Base-by-base conservation (phyloP, 495 filamentous ascomycete genomes). In the Cairneyella variabilis region DNA sequence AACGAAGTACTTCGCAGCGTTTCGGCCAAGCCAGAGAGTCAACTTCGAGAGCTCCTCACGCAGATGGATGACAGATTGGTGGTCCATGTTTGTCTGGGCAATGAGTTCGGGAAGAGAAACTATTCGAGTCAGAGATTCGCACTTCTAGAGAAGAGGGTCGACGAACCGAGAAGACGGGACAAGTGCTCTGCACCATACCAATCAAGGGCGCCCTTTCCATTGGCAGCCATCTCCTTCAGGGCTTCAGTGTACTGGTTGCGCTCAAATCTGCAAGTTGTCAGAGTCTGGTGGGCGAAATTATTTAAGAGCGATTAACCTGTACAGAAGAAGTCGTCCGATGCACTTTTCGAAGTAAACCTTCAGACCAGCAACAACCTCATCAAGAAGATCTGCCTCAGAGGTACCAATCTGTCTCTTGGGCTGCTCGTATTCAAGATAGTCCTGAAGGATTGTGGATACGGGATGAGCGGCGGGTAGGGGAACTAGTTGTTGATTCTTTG, bases 61-160 rank as follows among this genome's bases (percentile, higher is more conserved):
- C 10, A 97, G 80, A 32, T 89, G 85, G 56, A 83, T 87, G 44
- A 93, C 88, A 8, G 88, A 89, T 67, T 91, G 90, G 22, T 82
- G 73, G 64, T 97, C 93, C 93, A 98, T 96, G 68, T 96, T 96
- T 26, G 93, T 98, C 65, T 97, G 91, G 16, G 90, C 91, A 57
- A 98, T 82, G 23, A 97, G 81, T 67, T 98, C 93, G 0, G 95
- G 93, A 58, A 98, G 82, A 7, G 84, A 84, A 10, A 95, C 93
- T 97, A 25, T 23, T 8, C 17, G 51, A 6, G 65, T 59, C 70
- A 65, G 48, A 39, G 44, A 18, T 23, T n/a, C 16, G 16, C 30
- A 20, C 14, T 34, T 10, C 18, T 14, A 11, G 41, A 25, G 40
- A 9, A 8, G 14, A 3, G 27, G 21, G 14, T 4, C 37, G 30